Evolutionary conservation across 176 grass and related monocot species (phyloP).

Genomic region (Eleusine coracana): DNA sequence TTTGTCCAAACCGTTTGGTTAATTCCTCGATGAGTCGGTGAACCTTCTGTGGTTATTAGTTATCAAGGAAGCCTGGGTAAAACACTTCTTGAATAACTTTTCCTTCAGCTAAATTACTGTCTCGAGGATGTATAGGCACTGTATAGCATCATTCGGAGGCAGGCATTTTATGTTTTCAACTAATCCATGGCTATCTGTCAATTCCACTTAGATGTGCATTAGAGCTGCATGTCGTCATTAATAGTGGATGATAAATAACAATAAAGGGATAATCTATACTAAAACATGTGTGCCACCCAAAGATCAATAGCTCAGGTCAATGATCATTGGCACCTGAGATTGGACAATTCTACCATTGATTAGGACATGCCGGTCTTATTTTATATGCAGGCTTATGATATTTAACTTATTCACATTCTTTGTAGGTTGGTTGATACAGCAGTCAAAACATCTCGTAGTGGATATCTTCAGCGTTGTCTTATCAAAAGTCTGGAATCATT

Average conservation of each 20-base stretch:
- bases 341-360: conserved; percentile 3
- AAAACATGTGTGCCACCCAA: not conserved
- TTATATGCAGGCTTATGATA: not conserved
- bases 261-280: not conserved
- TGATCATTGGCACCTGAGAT: not conserved
- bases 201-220: not conserved
- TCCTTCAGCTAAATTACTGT: not conserved
- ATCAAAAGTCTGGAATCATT: conserved; percentile 88
- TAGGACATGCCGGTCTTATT: not conserved
- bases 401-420: conserved; percentile 28
- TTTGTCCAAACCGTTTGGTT: not conserved
- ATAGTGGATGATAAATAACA: not conserved
- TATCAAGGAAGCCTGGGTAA: no score
- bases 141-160: not conserved
- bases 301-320: not conserved
- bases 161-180: conserved; percentile 2
- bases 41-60: no score
- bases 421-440: conserved; percentile 90
- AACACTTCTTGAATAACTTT: not conserved
- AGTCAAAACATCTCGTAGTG: conserved; percentile 94
- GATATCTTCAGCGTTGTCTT: conserved; percentile 95
- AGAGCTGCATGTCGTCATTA: not conserved
- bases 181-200: not conserved
- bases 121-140: not conserved
- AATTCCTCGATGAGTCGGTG: not conserved